A percentile compares a stretch with the other conserved stretches of the same genome.
These are phyloP conservation scores for Gossypium gossypioides DNA, from an alignment of 441 rosid genomes.

Conservation along the genomic window DNA sequence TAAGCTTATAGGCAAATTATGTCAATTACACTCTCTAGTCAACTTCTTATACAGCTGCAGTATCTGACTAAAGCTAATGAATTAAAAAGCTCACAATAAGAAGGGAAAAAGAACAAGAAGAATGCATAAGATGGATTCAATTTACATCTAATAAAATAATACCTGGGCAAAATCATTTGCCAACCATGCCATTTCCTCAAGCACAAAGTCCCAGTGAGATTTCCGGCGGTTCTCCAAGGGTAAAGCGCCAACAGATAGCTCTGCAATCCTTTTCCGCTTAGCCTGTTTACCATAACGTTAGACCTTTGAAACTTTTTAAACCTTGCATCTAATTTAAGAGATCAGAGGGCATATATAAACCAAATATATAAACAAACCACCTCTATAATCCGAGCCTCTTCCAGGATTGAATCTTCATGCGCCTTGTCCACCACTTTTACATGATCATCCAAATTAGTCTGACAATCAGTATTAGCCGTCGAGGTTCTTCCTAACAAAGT, in stretches of 20 bases:
- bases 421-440: slow-evolving; percentile 41
- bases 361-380: slow-evolving; percentile 32
- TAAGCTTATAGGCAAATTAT: not conserved
- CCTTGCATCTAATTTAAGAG: slow-evolving; percentile 14
- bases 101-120: not conserved
- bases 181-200: slow-evolving; percentile 98
- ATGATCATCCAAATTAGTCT: slow-evolving; percentile 31
- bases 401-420: slow-evolving; percentile 72
- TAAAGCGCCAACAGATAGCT: slow-evolving; percentile 54
- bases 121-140: slow-evolving; percentile 5
- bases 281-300: slow-evolving; percentile 51
- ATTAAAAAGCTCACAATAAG: slow-evolving; percentile 10
- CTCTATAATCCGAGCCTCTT: slow-evolving; percentile 86
- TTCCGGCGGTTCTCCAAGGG: slow-evolving; percentile 44
- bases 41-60: not conserved
- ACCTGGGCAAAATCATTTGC: slow-evolving; percentile 99
- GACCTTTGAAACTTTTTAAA: slow-evolving; percentile 13
- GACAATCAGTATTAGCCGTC: slow-evolving; percentile 33
- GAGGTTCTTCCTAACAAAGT: slow-evolving; percentile 28
- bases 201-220: slow-evolving; percentile 95
- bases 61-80: slow-evolving; percentile 3
- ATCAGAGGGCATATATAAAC: slow-evolving; percentile 15
- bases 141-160: slow-evolving; percentile 12
- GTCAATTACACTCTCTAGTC: not conserved
- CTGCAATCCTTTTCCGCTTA: slow-evolving; percentile 75